Evolutionary conservation across 2,329 filamentous ascomycete species (phyloP).

Genomic region (Chaetomium olivaceum): DNA sequence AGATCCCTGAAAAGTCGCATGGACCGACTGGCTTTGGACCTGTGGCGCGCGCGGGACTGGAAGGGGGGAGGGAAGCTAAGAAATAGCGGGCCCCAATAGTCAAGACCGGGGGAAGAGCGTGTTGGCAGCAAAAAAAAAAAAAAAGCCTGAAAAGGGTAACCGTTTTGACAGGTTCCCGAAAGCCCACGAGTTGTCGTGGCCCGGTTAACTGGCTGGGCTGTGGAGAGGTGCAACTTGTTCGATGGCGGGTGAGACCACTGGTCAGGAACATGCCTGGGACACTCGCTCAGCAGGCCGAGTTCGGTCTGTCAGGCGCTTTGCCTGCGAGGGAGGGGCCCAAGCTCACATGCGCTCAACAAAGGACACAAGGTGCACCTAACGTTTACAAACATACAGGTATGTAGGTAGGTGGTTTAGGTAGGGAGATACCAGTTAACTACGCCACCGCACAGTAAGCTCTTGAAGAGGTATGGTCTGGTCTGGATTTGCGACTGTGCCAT

Average conservation of each 20-base stretch:
- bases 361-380: no score
- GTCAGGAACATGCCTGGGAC: neutral
- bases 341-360: neutral
- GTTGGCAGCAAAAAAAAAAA: neutral
- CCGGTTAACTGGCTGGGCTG: neutral
- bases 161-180: neutral
- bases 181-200: neutral
- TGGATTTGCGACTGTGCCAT: neutral
- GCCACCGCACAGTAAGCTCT: neutral
- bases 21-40: slow-evolving; percentile 3
- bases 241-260: neutral
- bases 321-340: neutral
- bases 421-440: no score
- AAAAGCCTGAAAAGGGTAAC: neutral
- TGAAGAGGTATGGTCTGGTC: neutral
- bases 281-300: neutral
- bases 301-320: neutral
- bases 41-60: neutral
- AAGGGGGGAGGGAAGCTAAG: neutral
- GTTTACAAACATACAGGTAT: neutral
- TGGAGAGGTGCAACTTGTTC: neutral
- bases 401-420: no score
- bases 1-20: slow-evolving; percentile 4
- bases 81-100: neutral
- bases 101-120: neutral